A percentile compares a stretch with the other conserved stretches of the same genome.
These are phyloP conservation scores for Tulasnella sp. DNA, from an alignment of 768 basidiomycete species.

Conservation along the genomic window DNA sequence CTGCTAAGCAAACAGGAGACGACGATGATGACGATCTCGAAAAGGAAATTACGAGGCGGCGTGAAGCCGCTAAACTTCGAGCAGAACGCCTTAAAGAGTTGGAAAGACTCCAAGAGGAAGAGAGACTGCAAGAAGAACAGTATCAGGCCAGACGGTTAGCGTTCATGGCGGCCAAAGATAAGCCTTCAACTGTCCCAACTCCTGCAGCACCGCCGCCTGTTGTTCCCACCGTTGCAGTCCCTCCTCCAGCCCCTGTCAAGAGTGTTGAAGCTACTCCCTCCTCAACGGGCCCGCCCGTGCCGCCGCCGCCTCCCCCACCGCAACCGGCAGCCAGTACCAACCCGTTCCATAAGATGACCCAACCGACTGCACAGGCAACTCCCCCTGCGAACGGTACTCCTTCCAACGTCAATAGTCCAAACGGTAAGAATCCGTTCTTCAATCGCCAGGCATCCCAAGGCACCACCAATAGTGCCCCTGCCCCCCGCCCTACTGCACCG, in stretches of 20 bases:
- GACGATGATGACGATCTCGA: constrained; percentile 60
- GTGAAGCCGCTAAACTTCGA: constrained; percentile 38
- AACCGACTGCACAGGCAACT: constrained; percentile 25
- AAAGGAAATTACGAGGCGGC: constrained; percentile 38
- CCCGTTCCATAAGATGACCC: constrained; percentile 63
- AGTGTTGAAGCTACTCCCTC: not conserved
- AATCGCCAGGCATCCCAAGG: constrained; percentile 33
- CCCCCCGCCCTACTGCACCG: constrained; percentile 29
- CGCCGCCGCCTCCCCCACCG: constrained; percentile 23
- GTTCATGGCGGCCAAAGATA: constrained; percentile 18
- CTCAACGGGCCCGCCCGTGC: constrained; percentile 23
- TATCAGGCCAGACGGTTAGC: constrained; percentile 28
- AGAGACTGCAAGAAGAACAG: constrained; percentile 35
- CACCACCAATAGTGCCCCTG: constrained; percentile 24
- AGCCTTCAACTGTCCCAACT: constrained; percentile 28
- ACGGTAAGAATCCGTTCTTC: constrained; percentile 69
- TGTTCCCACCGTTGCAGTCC: constrained; percentile 12
- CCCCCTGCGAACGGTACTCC: constrained; percentile 26
- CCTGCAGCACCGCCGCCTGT: constrained; percentile 23
- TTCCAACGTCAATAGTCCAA: constrained; percentile 31
- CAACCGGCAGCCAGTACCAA: constrained; percentile 42
- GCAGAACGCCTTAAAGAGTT: constrained; percentile 43
- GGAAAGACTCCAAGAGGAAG: constrained; percentile 45
- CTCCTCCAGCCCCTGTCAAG: constrained; percentile 14
- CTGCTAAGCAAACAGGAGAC: constrained; percentile 9